A percentile compares a stretch with the other conserved stretches of the same genome.
phyloP scores from a whole-genome alignment of 208 protist species.

The Leishmania aethiopica region DNA sequence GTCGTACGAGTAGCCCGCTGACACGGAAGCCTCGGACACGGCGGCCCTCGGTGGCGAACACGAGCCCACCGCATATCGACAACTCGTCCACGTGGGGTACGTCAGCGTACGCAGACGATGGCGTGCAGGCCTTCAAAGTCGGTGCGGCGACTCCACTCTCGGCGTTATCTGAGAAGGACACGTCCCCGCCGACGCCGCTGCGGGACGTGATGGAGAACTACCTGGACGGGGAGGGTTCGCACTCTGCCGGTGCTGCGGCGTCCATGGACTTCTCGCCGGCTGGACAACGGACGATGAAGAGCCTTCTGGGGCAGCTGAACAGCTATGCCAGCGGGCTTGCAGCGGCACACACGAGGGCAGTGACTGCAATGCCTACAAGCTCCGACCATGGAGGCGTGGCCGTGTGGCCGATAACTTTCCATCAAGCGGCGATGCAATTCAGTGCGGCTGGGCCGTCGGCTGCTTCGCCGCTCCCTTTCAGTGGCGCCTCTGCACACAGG shows the following conservation, averaged over 20 bases:
- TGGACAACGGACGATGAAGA: constrained; percentile 17
- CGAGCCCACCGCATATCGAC: neutral
- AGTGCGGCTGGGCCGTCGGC: neutral
- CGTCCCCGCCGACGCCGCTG: constrained; percentile 3
- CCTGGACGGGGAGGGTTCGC: neutral
- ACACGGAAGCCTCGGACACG: neutral
- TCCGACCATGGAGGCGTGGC: neutral
- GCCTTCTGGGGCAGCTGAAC: constrained; percentile 8
- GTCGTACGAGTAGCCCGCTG: neutral
- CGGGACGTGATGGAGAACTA: neutral
- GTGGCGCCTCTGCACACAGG: neutral
- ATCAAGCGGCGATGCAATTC: neutral
- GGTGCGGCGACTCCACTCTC: neutral
- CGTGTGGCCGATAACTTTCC: neutral
- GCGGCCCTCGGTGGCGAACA: neutral
- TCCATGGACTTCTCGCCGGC: constrained; percentile 14
- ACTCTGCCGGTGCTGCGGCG: neutral
- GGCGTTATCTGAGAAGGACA: neutral
- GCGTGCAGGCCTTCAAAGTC: neutral
- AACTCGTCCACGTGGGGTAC: neutral
- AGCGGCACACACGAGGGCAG: neutral
- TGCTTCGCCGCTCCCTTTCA: neutral
- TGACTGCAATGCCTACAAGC: neutral
- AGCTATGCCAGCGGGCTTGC: neutral
- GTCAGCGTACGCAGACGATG: neutral